A percentile compares a stretch with the other conserved stretches of the same genome.
phyloP scores from a whole-genome alignment of 78 protist species.

The Cavenderia fasciculata region DNA sequence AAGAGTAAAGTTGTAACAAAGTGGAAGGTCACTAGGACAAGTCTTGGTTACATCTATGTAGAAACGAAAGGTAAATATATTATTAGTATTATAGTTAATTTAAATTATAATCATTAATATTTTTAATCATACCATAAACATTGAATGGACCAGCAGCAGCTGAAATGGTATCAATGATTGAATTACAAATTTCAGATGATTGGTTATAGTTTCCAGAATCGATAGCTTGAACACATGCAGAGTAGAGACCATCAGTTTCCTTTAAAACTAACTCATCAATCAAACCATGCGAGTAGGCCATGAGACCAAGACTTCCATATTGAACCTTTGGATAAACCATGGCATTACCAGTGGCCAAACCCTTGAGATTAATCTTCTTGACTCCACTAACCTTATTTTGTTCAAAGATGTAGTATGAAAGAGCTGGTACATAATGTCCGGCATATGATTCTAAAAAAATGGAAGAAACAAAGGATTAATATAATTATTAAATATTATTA shows the following conservation, averaged over 20 bases:
- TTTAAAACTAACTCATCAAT: background rate
- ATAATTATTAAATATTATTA: too few relatives aligned
- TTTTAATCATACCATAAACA: too few relatives aligned
- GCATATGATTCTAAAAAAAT: slow-evolving; percentile 76
- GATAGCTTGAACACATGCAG: slow-evolving; percentile 32
- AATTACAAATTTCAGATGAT: slow-evolving; percentile 9
- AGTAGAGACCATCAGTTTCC: slow-evolving; percentile 31
- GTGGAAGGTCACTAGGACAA: slow-evolving; percentile 54
- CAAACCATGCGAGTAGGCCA: slow-evolving; percentile 28
- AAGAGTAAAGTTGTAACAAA: slow-evolving; percentile 88
- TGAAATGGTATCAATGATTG: slow-evolving; percentile 7
- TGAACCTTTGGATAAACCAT: slow-evolving; percentile 61
- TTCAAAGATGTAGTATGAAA: slow-evolving; percentile 34
- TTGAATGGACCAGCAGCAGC: slow-evolving; percentile 45
- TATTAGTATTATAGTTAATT: too few relatives aligned
- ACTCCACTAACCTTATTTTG: background rate
- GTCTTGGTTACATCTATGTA: slow-evolving; percentile 45
- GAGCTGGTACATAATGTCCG: slow-evolving; percentile 89
- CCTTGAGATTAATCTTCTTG: slow-evolving; percentile 60
- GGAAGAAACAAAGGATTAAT: too few relatives aligned
- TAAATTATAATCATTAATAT: too few relatives aligned
- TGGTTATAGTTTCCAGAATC: slow-evolving; percentile 22
- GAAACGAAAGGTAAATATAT: too few relatives aligned
- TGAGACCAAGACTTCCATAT: slow-evolving; percentile 16
- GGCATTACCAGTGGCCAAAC: slow-evolving; percentile 81